phyloP scores from a whole-genome alignment of 257 asterid species.

The Scutellaria minor region DNA sequence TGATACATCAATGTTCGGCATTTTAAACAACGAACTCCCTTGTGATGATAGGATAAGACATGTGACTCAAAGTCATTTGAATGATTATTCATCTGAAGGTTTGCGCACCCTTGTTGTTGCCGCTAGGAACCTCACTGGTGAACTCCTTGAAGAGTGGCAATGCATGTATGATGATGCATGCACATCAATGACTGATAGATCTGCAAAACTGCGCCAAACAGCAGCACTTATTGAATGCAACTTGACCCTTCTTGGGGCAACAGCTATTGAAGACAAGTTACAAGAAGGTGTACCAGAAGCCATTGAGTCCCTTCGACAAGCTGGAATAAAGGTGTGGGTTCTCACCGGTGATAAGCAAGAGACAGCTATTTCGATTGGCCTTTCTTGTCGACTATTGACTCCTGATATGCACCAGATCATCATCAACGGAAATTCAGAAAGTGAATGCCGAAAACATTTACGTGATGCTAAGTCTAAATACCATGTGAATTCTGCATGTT shows the following conservation, averaged over 20 bases:
- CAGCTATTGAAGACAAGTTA: constrained; percentile 96
- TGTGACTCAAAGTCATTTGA: constrained; percentile 67
- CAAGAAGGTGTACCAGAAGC: constrained; percentile 98
- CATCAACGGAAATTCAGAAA: constrained; percentile 86
- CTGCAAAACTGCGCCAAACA: constrained; percentile 80
- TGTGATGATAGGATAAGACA: constrained; percentile 50
- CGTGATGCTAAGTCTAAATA: constrained; percentile 80
- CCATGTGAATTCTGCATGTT: constrained; percentile 49
- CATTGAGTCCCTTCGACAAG: constrained; percentile 90
- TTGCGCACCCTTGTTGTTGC: constrained; percentile 96
- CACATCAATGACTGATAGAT: constrained; percentile 93
- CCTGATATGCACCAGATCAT: constrained; percentile 89
- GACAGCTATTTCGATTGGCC: constrained; percentile 96
- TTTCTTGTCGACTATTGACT: constrained; percentile 92
- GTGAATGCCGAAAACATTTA: constrained; percentile 81
- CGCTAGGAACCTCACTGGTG: constrained; percentile 68
- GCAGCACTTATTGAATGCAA: constrained; percentile 88
- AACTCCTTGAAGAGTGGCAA: constrained; percentile 90
- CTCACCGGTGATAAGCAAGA: constrained; percentile 99
- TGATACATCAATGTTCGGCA: constrained; percentile 88
- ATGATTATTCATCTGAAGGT: constrained; percentile 92
- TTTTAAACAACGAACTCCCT: constrained; percentile 53
- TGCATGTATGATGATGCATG: constrained; percentile 92
- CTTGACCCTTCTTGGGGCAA: constrained; percentile 89
- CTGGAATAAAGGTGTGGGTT: constrained; percentile 99